These are phyloP conservation scores for Pseudonitzschia pungens DNA, from an alignment of 108 stramenopile genomes.

Conservation along the genomic window DNA sequence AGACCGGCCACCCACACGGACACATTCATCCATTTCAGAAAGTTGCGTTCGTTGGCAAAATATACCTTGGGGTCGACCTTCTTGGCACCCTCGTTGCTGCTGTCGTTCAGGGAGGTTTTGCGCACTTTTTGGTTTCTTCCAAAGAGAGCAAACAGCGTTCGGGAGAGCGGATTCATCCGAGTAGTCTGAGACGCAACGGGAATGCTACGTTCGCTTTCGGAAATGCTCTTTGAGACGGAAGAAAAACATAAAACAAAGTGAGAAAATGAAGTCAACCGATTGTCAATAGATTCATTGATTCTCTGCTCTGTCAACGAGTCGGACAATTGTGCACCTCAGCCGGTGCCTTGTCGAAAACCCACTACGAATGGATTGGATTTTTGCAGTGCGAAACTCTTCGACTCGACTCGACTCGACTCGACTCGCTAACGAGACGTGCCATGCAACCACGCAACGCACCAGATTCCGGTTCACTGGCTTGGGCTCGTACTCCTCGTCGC, in stretches of 20 bases:
- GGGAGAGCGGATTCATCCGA: constrained; percentile 4
- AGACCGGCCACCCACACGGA: constrained; percentile 72
- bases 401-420: neutral
- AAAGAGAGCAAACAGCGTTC: constrained; percentile 6
- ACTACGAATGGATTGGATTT: too few species aligned
- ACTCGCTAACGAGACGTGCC: neutral
- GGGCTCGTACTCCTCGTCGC: constrained; percentile 31
- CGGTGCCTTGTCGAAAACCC: too few species aligned
- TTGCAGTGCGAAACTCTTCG: neutral
- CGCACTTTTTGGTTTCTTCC: neutral
- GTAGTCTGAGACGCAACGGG: neutral
- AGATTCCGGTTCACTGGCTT: constrained; percentile 18
- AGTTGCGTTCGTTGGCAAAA: constrained; percentile 98
- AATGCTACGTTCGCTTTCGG: neutral
- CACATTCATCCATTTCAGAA: constrained; percentile 93
- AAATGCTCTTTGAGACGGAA: neutral
- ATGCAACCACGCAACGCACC: constrained; percentile 6
- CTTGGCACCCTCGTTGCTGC: constrained; percentile 34
- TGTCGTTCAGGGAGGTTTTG: neutral
- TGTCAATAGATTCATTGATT: neutral
- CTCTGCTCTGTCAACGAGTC: too few species aligned
- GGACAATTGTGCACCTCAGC: too few species aligned
- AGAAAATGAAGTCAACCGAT: neutral
- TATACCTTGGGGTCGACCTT: constrained; percentile 88
- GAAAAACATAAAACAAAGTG: neutral